phyloP scores from a whole-genome alignment of 1,284 basidiomycete genomes.

The Austropuccinia psidii region DNA sequence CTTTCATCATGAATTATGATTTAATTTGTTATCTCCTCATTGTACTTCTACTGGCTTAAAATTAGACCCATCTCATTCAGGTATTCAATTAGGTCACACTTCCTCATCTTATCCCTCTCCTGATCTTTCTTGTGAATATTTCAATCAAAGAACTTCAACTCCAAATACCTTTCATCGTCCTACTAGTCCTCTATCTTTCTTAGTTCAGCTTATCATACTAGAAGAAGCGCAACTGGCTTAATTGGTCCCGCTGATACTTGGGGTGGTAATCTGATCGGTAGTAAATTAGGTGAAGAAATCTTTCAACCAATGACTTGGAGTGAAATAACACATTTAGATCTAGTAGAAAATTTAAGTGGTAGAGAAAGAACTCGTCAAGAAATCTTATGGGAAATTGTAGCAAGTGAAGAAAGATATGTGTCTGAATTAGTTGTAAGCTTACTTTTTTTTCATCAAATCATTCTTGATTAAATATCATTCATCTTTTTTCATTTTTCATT shows the following conservation, averaged over 20 bases:
- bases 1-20: constrained; percentile 26
- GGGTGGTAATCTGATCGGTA: constrained; percentile 35
- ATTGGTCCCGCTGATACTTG: constrained; percentile 35
- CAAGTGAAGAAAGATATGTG: constrained; percentile 82
- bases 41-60: neutral
- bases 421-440: constrained; percentile 18
- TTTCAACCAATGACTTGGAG: constrained; percentile 83
- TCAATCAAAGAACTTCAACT: constrained; percentile 8
- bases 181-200: constrained; percentile 17
- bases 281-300: constrained; percentile 49
- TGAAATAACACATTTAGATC: constrained; percentile 86
- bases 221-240: constrained; percentile 1
- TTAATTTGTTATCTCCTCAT: constrained; percentile 27
- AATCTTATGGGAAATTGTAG: constrained; percentile 91
- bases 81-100: constrained; percentile 21
- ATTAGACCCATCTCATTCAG: constrained; percentile 6
- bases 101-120: constrained; percentile 18
- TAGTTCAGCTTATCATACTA: neutral
- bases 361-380: constrained; percentile 92
- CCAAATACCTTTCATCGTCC: neutral
- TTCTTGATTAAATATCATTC: neutral
- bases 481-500: too few relatives aligned
- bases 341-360: constrained; percentile 83
- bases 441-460: neutral
- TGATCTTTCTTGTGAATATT: constrained; percentile 5